Base-by-base conservation (phyloP, 805 yeast genomes). In the Kregervanrija pseudodelftensis region DNA sequence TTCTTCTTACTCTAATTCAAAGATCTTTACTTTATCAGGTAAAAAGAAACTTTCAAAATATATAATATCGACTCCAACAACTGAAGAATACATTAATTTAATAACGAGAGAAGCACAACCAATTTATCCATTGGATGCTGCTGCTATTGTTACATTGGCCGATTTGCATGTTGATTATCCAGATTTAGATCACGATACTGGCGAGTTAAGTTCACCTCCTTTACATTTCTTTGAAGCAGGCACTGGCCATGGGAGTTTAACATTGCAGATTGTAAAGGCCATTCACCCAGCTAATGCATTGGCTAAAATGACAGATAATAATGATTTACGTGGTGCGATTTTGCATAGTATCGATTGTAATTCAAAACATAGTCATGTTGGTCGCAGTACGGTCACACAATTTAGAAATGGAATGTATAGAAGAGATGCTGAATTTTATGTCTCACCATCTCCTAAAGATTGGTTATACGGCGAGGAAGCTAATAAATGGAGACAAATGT, bases 201-300 rank as follows among this genome's bases (percentile, higher is more conserved):
- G 17, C 3, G 42, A 50, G 36, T 22, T 52, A 17, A 37, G 30
- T 8, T 44, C 33, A 8, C 52, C 58, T 3, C 72, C 73, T 1
- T 43, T 61, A 10, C 75, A 73, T 41, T 67, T 66, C 45, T 55
- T 74, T 14, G 80, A 74, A 50, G 77, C 77, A 1, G 80, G 80
- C 4, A 75, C 79, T 2, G 80, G 80, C 1, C 79, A 74, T 56
- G 80, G 80, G 0, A 73, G 79, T 2, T 52, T 74, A 40, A 61
- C 75, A 3, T 42, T 74, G 37, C 71, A 73, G 8, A 68, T 74
- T 12, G 63, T 70, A 17, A 65, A 60, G 22, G 60, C 58, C 12
- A 52, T 74, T 1, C 79, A 74, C 50, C 60, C 73, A 17, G 73
- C 72, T 1, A 74, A 74, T 49, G 66, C 68, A 13, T 65, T 49